Conservation (phyloP, 192 early-diverging fungal species). For the Coemansia sp. region DNA sequence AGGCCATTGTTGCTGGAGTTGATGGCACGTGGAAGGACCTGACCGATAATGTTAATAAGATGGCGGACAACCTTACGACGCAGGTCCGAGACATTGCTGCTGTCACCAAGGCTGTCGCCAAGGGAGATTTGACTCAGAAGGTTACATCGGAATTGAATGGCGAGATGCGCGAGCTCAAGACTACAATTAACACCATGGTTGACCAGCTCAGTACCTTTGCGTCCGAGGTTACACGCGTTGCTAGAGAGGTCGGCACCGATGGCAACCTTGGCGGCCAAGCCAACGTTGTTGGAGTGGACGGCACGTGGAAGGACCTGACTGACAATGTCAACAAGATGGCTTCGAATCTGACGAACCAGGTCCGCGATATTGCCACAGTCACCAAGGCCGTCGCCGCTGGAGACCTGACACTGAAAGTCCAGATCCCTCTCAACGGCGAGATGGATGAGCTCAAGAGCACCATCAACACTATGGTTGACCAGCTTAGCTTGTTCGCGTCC, state of each 20-base stretch:
- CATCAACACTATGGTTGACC: slow-evolving; percentile 58
- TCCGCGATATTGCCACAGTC: slow-evolving; percentile 57
- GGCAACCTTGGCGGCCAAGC: too few relatives aligned
- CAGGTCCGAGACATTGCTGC: slow-evolving; percentile 60
- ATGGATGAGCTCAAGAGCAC: slow-evolving; percentile 55
- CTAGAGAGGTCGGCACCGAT: slow-evolving; percentile 60
- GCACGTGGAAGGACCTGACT: slow-evolving; percentile 66
- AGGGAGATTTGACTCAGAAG: slow-evolving; percentile 51
- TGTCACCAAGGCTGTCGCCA: slow-evolving; percentile 52
- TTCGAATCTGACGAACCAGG: slow-evolving; percentile 55
- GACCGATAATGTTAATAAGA: slow-evolving; percentile 58
- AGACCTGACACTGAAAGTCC: slow-evolving; percentile 55
- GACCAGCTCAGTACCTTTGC: slow-evolving; percentile 56
- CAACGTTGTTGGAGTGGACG: too few relatives aligned
- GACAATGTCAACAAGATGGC: slow-evolving; percentile 61
- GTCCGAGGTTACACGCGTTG: slow-evolving; percentile 61
- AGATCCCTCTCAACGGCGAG: slow-evolving; percentile 50
- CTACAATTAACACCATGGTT: slow-evolving; percentile 61
- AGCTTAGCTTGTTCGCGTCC: slow-evolving; percentile 54
- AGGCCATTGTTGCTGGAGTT: slow-evolving; percentile 40
- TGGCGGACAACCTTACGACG: slow-evolving; percentile 57
- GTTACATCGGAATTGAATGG: slow-evolving; percentile 54
- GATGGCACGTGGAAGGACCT: slow-evolving; percentile 57
- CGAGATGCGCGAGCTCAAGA: slow-evolving; percentile 42
- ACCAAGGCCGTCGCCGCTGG: slow-evolving; percentile 56